Evolutionary conservation across 768 basidiomycete species (phyloP), one percentile per base, ranked within the genome.

Genomic region (Mycena maculata): DNA sequence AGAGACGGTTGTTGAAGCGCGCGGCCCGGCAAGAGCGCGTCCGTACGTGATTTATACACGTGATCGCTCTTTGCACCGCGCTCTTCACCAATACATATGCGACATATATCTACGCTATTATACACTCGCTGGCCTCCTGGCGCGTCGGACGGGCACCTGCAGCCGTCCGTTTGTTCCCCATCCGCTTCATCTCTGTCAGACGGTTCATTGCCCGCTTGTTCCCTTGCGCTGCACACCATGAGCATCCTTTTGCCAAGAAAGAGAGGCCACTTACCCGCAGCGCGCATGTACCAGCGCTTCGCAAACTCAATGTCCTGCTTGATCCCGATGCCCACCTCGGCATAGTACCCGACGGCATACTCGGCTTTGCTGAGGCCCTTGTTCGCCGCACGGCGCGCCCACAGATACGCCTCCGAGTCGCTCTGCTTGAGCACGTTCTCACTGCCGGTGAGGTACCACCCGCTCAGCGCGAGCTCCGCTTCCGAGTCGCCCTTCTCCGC

Each of bases 221-320:
- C n/a, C 94, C 94, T 87, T 98, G 97, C 4, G 95, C 96, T 98
- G 72, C 2, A 54, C 39, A 54, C 6, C n/a, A 45, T 48, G 41
- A 48, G 49, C 48, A 57, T 47, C 41, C 50, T 31, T 25, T 25
- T 33, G 20, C 48, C 52, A 45, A 73, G 68, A 48, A 28, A 58
- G 53, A 15, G 47, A 28, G 30, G 54, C 44, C 41, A 83, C 92
- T 53, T 74, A 98, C 97, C 96, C 72, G 98, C 98, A 38, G 98
- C 96, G 45, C 98, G 89, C 95, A 98, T 98, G 78, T 99, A 99
- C 96, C 97, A 99, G 72, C 93, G 87, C 80, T 97, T 98, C 22
- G 98, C 96, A 77, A 96, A 91, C 66, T 99, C 97, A 49, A 95
- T 79, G 74, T 99, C 97, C 74, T 94, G 93, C 82, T 97, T 97